Evolutionary conservation across 1,139 yeast genomes (phyloP), one percentile per base, ranked within the genome.

Genomic region (Hansenula lynferdii): DNA sequence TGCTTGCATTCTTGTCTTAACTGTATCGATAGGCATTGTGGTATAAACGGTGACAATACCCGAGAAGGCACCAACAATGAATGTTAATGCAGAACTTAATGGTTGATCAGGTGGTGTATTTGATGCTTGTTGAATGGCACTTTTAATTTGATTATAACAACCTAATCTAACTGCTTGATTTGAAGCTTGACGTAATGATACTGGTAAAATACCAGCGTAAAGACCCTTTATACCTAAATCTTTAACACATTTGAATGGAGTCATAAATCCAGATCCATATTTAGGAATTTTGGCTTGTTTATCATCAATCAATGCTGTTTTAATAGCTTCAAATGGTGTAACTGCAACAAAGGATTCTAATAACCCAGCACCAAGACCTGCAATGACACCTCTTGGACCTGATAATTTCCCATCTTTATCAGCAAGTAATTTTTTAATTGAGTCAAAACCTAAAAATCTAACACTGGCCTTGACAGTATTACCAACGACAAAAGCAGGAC

Each of bases 11-110:
- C 98, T 77, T 1, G 98, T 92, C 67, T 92, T 92, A 47, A 92
- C 96, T 0, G 97, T 92, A 60, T 92, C 98, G 29, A 92, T 82
- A 10, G 98, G 98, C 97, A 92, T 92, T 9, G 98, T 92, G 5
- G 96, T 70, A 62, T 92, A 92, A 16, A 92, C 98, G 0, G 98
- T 92, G 39, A 92, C 82, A 37, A 84, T 72, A 21, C 98, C 98
- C 1, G 97, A 96, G 53, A 87, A 72, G 2, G 97, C 87, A 31
- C 98, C 98, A 10, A 92, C 86, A 2, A 80, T 74, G 62, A 92
- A 92, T 0, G 97, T 92, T 45, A 89, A 70, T 1, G 74, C 77
- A 3, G 94, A 77, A 38, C 89, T 76, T 47, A 92, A 71, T 6
- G 96, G 95, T 46, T 82, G 78, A 50, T 76, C 76, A 26, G 85